Percentiles rank a stretch among this genome's conserved stretches.
Conservation (phyloP, 179 eudicot species). For the Corrigiola litoralis region DNA sequence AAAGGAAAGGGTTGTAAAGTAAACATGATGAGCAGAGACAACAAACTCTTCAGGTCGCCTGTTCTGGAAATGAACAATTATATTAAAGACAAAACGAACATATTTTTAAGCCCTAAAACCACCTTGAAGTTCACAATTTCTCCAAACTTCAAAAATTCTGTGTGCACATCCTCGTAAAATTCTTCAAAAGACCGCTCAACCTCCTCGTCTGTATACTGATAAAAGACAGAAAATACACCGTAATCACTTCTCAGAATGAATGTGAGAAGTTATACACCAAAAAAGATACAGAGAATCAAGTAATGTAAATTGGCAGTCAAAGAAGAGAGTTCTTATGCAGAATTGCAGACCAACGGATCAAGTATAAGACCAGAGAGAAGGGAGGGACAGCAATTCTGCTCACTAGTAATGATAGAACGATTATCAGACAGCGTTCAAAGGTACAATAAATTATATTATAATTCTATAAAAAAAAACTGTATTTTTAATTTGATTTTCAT, state of each 20-base stretch:
- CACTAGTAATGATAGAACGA: neutral
- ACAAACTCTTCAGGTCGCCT: neutral
- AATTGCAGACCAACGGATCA: too few species aligned
- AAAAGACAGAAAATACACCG: slow-evolving; percentile 11
- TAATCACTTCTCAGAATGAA: slow-evolving; percentile 8
- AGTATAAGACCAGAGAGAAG: neutral
- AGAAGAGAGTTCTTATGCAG: too few species aligned
- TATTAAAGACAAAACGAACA: neutral
- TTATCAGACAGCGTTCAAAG: neutral
- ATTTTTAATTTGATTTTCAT: neutral
- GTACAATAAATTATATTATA: neutral
- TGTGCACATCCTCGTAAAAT: slow-evolving; percentile 97
- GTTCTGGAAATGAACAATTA: neutral
- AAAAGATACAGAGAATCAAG: neutral
- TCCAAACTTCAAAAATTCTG: slow-evolving; percentile 92
- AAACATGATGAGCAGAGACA: neutral
- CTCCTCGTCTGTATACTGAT: slow-evolving; percentile 87
- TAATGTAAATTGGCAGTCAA: neutral
- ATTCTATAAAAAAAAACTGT: neutral
- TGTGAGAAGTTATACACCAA: neutral
- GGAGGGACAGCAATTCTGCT: neutral
- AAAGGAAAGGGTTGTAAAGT: neutral
- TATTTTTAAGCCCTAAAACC: neutral
- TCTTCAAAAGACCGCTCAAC: slow-evolving; percentile 75
- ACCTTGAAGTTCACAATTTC: slow-evolving; percentile 94